Evolutionary conservation across 441 rosid species (phyloP).

Genomic region (Macaranga tanarius): DNA sequence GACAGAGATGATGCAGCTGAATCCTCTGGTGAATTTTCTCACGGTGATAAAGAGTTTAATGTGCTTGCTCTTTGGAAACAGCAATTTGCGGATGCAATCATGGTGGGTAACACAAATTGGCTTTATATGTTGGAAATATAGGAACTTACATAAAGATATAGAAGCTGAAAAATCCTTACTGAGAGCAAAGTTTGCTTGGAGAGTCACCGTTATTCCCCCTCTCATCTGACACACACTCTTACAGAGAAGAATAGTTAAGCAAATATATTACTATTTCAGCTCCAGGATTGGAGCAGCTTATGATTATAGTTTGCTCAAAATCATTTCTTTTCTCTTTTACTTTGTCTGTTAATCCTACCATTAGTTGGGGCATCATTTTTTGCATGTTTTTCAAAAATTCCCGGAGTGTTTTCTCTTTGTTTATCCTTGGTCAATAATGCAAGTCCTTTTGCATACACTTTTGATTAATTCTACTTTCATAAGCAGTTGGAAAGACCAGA

Average conservation of each 20-base stretch:
- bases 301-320: neutral
- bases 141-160: too few relatives aligned
- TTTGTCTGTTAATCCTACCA: too few relatives aligned
- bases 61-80: constrained; percentile 65
- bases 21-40: constrained; percentile 34
- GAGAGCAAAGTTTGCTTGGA: neutral
- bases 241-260: neutral
- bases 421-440: neutral
- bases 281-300: neutral
- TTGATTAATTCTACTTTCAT: constrained; percentile 20
- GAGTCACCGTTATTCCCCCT: neutral
- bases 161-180: constrained; percentile 15
- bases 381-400: neutral
- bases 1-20: constrained; percentile 39
- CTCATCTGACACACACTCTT: neutral
- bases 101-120: constrained; percentile 47
- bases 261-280: too few relatives aligned
- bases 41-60: constrained; percentile 29
- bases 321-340: neutral
- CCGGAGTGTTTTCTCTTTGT: neutral
- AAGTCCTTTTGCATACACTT: neutral
- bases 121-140: neutral
- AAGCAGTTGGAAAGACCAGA: constrained; percentile 65
- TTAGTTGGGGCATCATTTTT: neutral
- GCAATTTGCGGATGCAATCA: constrained; percentile 70